phyloP scores from a whole-genome alignment of 371 early-diverging fungal species.

The Actinomortierella ambigua region DNA sequence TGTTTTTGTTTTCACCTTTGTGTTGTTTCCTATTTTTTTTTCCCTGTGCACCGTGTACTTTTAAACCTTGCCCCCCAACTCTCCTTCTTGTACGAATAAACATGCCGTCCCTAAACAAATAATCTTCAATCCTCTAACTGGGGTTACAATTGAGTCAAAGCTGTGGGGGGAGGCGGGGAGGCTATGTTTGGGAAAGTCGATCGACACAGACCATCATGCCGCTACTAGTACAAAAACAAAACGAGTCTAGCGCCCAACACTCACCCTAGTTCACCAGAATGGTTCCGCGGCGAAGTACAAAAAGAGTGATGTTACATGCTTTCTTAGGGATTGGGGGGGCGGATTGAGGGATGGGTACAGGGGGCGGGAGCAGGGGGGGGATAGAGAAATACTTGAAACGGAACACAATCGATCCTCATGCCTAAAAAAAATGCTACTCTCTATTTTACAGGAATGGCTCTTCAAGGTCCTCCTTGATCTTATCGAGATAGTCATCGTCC shows the following conservation, averaged over 20 bases:
- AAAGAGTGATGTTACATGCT: background rate
- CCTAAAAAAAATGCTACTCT: background rate
- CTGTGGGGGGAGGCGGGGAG: no score
- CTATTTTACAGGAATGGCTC: conserved; percentile 29
- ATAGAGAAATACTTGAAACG: background rate
- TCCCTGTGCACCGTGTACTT: background rate
- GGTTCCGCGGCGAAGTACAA: background rate
- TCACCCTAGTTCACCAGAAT: background rate
- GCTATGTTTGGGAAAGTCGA: no score
- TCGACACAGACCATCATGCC: no score
- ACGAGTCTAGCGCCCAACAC: no score
- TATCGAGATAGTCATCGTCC: conserved; percentile 32
- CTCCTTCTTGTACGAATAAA: no score
- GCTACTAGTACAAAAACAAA: no score
- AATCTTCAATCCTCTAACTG: no score
- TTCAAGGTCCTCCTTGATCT: conserved; percentile 34
- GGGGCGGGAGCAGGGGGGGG: background rate
- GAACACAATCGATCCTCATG: no score
- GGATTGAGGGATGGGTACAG: background rate
- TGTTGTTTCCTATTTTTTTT: background rate
- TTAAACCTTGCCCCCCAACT: background rate
- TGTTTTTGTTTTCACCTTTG: background rate
- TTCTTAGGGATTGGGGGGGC: background rate
- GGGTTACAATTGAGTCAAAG: no score
- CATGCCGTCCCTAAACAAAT: no score